A percentile compares a stretch with the other conserved stretches of the same genome.
Evolutionary conservation across 2,329 filamentous ascomycete species (phyloP).

Genomic region (Phoma herbarum): DNA sequence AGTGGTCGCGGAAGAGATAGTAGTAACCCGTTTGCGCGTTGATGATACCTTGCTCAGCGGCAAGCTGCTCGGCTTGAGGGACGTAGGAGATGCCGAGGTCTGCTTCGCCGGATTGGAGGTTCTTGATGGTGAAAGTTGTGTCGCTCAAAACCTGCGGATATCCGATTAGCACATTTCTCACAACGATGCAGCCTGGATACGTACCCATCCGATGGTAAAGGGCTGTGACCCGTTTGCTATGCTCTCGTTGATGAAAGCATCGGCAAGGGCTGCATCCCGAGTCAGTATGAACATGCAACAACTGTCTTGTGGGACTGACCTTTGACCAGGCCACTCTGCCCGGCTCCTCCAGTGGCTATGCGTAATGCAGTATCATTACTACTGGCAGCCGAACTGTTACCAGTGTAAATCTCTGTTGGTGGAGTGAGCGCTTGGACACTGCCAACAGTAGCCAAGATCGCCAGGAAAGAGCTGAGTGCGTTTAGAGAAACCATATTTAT

Average conservation of each 20-base stretch:
- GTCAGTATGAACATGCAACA: background rate
- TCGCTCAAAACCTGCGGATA: slow-evolving; percentile 49
- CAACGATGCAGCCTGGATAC: background rate
- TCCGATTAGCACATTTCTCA: background rate
- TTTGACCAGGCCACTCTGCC: slow-evolving; percentile 51
- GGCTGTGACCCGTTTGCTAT: slow-evolving; percentile 41
- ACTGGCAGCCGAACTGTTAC: slow-evolving; percentile 18
- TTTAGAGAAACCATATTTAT: background rate
- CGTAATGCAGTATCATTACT: slow-evolving; percentile 29
- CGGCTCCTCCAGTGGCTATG: slow-evolving; percentile 52
- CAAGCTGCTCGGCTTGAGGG: slow-evolving; percentile 54
- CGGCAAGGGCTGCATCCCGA: slow-evolving; percentile 42
- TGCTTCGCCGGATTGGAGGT: slow-evolving; percentile 51
- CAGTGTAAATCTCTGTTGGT: slow-evolving; percentile 34
- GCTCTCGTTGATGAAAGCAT: slow-evolving; percentile 50
- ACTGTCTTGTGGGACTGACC: slow-evolving; percentile 20
- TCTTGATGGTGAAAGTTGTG: slow-evolving; percentile 57
- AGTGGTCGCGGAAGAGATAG: slow-evolving; percentile 60
- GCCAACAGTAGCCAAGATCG: background rate
- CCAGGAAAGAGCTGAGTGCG: background rate
- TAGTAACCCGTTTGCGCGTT: slow-evolving; percentile 40
- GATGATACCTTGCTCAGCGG: slow-evolving; percentile 53
- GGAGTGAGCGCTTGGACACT: slow-evolving; percentile 22
- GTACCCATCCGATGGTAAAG: slow-evolving; percentile 57
- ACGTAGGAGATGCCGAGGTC: slow-evolving; percentile 60